Percentiles rank a stretch among this genome's conserved stretches.
phyloP scores from a whole-genome alignment of 1,139 yeast species.

The Lodderomyces jiufengensis region DNA sequence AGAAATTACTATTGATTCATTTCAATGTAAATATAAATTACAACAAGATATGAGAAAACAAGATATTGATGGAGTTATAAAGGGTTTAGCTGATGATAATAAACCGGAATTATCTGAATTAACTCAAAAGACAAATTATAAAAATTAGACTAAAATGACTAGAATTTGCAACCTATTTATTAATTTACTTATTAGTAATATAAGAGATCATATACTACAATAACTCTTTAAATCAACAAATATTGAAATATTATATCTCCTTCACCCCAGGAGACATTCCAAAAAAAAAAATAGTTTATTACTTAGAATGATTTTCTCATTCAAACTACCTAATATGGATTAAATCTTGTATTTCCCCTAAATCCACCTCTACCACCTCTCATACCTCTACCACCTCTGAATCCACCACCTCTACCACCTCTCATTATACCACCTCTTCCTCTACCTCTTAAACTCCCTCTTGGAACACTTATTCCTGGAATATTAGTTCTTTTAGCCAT shows the following conservation, averaged over 20 bases:
- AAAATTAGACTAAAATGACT: too few relatives aligned
- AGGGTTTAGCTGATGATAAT: constrained; percentile 38
- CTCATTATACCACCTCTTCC: constrained; percentile 25
- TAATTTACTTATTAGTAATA: neutral
- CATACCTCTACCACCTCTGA: constrained; percentile 18
- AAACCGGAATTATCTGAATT: constrained; percentile 20
- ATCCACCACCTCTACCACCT: constrained; percentile 22
- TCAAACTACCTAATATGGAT: constrained; percentile 19
- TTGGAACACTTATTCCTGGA: constrained; percentile 57
- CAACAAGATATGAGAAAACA: constrained; percentile 47
- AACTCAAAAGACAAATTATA: constrained; percentile 12
- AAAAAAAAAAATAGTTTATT: too few relatives aligned
- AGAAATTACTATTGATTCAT: constrained; percentile 48
- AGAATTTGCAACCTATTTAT: neutral
- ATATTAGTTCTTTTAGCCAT: constrained; percentile 75
- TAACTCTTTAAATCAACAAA: too few relatives aligned
- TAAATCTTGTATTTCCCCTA: constrained; percentile 20
- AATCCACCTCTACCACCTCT: constrained; percentile 13
- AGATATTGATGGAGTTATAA: constrained; percentile 53
- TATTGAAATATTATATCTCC: too few relatives aligned
- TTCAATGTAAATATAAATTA: constrained; percentile 58
- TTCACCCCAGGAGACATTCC: too few relatives aligned
- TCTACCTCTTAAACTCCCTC: constrained; percentile 40
- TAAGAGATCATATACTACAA: neutral
- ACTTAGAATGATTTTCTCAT: too few relatives aligned